Conservation (phyloP, 2,329 filamentous ascomycete species). For the Chaetothyriales sp. region DNA sequence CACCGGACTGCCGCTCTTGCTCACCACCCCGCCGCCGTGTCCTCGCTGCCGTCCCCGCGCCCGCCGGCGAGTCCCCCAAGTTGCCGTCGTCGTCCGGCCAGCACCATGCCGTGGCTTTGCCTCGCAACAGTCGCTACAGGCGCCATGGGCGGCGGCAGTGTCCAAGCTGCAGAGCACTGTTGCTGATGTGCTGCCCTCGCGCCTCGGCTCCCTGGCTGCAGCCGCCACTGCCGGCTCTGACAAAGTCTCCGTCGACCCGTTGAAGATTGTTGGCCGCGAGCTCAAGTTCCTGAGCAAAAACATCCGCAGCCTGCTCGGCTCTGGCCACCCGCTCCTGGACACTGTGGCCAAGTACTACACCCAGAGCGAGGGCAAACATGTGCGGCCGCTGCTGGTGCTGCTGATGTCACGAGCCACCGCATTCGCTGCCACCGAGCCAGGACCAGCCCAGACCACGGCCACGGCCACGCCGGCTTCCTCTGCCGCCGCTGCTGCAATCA, state of each 20-base stretch:
- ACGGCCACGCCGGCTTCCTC: neutral
- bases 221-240: slow-evolving; percentile 23
- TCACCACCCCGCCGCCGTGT: slow-evolving; percentile 1
- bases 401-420: slow-evolving; percentile 91
- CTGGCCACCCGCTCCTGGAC: slow-evolving; percentile 84
- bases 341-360: slow-evolving; percentile 97
- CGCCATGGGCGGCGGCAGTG: slow-evolving; percentile 29
- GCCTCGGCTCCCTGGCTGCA: slow-evolving; percentile 11
- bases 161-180: slow-evolving; percentile 39
- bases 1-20: slow-evolving; percentile 3
- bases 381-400: slow-evolving; percentile 83
- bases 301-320: slow-evolving; percentile 81
- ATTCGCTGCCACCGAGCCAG: slow-evolving; percentile 50
- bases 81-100: too few relatives aligned
- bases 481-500: slow-evolving; percentile 29
- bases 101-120: slow-evolving; percentile 8
- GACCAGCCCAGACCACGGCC: slow-evolving; percentile 16
- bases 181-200: slow-evolving; percentile 25
- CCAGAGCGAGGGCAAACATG: slow-evolving; percentile 88
- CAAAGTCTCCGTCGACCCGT: slow-evolving; percentile 66
- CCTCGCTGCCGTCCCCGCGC: neutral
- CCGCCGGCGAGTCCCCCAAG: neutral
- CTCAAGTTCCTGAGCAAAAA: slow-evolving; percentile 93
- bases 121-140: slow-evolving; percentile 5
- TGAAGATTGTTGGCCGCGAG: slow-evolving; percentile 84